Evolutionary conservation across 2,329 filamentous ascomycete species (phyloP), one percentile per base, ranked within the genome.

Genomic region (Parasarocladium wereldwijsianum): DNA sequence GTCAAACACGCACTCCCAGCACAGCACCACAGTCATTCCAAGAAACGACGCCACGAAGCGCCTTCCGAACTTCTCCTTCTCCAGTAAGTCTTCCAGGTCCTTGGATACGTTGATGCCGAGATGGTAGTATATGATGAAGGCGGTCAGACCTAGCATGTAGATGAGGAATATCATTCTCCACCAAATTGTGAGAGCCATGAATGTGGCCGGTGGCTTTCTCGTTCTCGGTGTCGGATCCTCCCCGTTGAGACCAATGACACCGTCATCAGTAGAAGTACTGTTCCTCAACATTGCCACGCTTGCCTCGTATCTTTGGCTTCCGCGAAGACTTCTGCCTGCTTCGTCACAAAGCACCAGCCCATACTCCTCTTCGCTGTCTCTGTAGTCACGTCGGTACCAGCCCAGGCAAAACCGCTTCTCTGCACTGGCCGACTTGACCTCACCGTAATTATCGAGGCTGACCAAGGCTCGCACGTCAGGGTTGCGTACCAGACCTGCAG

Each of bases 31-130:
- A 11, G 47, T 38, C 2, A 62, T 57, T 8, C 58, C 60, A 0
- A 60, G 31, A 0, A 44, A 42, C 3, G 58, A 57, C 28, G 56
- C 52, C 6, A 62, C 38, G 30, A 63, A 62, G 6, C 58, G 44
- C 0, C 58, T 52, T 5, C 58, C 58, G 29, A 62, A 59, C 3
- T 42, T 44, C 34, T 58, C 48, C n/a, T 48, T 45, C 25, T 55
- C 50, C 43, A 62, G 44, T 34, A 51, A 47, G 13, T 38, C 38
- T 34, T 51, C 43, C 35, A 55, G 46, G 17, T 34, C 37, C 16
- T 38, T 37, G 22, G 34, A 51, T 36, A 37, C 55, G 41, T 41
- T 32, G 11, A 38, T 30, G 32, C 26, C 26, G 5, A 29, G 18
- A 12, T 29, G 26, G n/a, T 60, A 61, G 28, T 57, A 59, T n/a